Evolutionary conservation across 2,329 filamentous ascomycete species (phyloP).

Genomic region (Penicillium vulpinum): DNA sequence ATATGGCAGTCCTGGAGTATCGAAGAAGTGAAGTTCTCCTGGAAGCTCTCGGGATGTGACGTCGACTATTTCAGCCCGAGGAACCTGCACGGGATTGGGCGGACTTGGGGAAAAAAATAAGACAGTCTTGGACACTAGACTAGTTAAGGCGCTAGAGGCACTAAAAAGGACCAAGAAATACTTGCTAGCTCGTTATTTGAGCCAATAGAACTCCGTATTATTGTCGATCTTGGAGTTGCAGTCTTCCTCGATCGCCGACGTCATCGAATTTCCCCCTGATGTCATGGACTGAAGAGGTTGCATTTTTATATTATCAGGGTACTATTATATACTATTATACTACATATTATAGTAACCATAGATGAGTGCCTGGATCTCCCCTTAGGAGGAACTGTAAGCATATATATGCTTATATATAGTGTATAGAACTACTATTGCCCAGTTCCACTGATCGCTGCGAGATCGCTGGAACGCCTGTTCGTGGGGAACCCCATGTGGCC

Average conservation of each 20-base stretch:
- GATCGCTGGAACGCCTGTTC: slow-evolving; percentile 4
- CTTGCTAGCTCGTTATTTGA: not conserved
- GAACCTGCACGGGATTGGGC: slow-evolving; percentile 6
- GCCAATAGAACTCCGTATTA: too few relatives aligned
- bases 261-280: slow-evolving; percentile 22
- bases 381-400: not conserved
- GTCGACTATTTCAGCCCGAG: slow-evolving; percentile 15
- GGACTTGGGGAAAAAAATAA: not conserved
- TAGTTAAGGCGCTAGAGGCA: not conserved
- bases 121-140: not conserved
- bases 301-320: not conserved
- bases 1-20: too few relatives aligned
- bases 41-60: slow-evolving; percentile 13
- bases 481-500: slow-evolving; percentile 7
- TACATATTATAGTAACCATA: not conserved
- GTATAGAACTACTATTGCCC: not conserved
- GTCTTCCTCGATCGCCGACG: slow-evolving; percentile 25
- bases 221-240: slow-evolving; percentile 10
- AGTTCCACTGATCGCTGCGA: slow-evolving; percentile 1
- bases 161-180: not conserved
- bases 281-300: slow-evolving; percentile 14
- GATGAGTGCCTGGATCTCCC: not conserved
- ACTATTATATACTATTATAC: not conserved
- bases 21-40: slow-evolving; percentile 1
- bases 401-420: too few relatives aligned